Conservation (phyloP, 23 red algal genomes). For the Porphyridium purpureum region DNA sequence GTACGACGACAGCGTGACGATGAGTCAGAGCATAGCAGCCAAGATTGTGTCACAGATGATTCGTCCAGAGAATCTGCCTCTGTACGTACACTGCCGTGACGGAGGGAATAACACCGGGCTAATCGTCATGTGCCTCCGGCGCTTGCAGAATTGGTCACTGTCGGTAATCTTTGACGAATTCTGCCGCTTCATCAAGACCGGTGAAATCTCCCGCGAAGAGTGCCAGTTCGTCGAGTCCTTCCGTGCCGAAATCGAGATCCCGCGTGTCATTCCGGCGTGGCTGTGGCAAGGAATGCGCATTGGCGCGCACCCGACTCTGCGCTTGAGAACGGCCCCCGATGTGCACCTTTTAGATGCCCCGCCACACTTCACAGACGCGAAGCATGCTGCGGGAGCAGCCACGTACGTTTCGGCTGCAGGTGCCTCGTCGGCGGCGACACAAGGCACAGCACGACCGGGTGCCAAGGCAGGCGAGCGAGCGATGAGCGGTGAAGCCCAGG, state of each 20-base stretch:
- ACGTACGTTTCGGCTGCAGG: too few species aligned
- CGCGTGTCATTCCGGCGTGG: slow-evolving; percentile 33
- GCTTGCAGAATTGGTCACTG: slow-evolving; percentile 86
- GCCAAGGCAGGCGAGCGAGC: too few species aligned
- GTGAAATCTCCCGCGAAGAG: slow-evolving; percentile 63
- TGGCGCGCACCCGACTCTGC: slow-evolving; percentile 42
- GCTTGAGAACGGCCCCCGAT: too few species aligned
- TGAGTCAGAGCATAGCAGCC: slow-evolving; percentile 44
- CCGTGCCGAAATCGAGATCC: slow-evolving; percentile 43
- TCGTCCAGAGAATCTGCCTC: slow-evolving; percentile 21
- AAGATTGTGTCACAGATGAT: slow-evolving; percentile 28
- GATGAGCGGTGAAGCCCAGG: too few species aligned
- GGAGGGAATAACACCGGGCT: slow-evolving; percentile 94
- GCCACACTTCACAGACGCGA: too few species aligned
- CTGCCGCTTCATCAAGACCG: slow-evolving; percentile 71
- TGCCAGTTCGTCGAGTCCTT: slow-evolving; percentile 88
- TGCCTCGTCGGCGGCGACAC: too few species aligned
- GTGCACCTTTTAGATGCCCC: too few species aligned
- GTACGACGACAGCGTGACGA: slow-evolving; percentile 61
- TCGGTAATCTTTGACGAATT: slow-evolving; percentile 73
- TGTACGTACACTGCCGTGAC: slow-evolving; percentile 89
- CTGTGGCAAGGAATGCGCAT: slow-evolving; percentile 59
- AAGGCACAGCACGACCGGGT: too few species aligned
- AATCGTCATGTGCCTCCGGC: slow-evolving; percentile 77
- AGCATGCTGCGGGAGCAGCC: too few species aligned